Evolutionary conservation across 1,284 basidiomycete genomes (phyloP).

Genomic region (Apiotrichum brassicae): DNA sequence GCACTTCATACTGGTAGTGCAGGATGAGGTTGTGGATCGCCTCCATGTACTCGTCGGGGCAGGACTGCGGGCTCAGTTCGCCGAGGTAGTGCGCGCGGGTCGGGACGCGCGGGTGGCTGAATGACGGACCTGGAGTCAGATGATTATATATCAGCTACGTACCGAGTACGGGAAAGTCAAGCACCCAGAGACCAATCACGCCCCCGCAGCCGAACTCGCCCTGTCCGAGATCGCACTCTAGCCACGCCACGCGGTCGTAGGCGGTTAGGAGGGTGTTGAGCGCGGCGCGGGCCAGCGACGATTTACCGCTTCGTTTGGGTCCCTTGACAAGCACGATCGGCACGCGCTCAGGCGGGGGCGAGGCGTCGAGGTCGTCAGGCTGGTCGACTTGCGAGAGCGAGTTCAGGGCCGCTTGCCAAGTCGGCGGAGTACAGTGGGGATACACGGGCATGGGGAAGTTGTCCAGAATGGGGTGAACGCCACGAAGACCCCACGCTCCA

Average conservation of each 20-base stretch:
- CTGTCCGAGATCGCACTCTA: slow-evolving; percentile 91
- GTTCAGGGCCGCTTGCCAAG: slow-evolving; percentile 56
- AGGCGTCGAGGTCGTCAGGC: slow-evolving; percentile 11
- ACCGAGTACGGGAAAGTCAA: slow-evolving; percentile 68
- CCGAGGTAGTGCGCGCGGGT: slow-evolving; percentile 77
- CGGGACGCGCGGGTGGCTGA: slow-evolving; percentile 70
- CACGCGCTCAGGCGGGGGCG: slow-evolving; percentile 14
- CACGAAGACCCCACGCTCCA: slow-evolving; percentile 50
- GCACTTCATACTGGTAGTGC: slow-evolving; percentile 65
- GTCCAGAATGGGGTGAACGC: slow-evolving; percentile 54
- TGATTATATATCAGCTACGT: slow-evolving; percentile 20
- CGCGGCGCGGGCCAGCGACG: slow-evolving; percentile 69
- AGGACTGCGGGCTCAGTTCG: slow-evolving; percentile 66
- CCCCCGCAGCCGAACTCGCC: slow-evolving; percentile 88
- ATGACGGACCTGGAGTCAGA: slow-evolving; percentile 63
- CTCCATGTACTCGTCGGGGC: slow-evolving; percentile 71
- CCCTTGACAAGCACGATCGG: slow-evolving; percentile 64
- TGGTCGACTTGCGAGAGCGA: background rate
- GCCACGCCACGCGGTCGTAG: slow-evolving; percentile 70
- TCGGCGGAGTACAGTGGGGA: slow-evolving; percentile 51
- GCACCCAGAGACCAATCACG: slow-evolving; percentile 69
- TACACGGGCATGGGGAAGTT: slow-evolving; percentile 43
- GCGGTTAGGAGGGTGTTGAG: slow-evolving; percentile 62
- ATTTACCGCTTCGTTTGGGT: slow-evolving; percentile 82
- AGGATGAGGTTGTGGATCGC: slow-evolving; percentile 64